Conservation (phyloP, 768 basidiomycete species). For the Ramaria rubella region DNA sequence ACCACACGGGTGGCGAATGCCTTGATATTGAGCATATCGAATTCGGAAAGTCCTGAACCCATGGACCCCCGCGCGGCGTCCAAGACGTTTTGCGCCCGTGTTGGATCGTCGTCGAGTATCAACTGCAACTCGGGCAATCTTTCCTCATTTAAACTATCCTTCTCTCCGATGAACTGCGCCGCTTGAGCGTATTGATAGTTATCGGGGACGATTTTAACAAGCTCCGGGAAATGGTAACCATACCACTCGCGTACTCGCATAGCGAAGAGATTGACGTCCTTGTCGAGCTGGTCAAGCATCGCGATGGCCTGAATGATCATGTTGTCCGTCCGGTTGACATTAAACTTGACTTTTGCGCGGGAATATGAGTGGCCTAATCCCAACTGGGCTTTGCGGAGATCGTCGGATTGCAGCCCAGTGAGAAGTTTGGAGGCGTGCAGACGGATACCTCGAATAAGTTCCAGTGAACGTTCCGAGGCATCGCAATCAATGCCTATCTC, state of each 20-base stretch:
- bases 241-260: conserved; percentile 99
- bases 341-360: conserved; percentile 96
- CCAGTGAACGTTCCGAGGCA: conserved; percentile 70
- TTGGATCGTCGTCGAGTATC: conserved; percentile 78
- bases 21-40: conserved; percentile 94
- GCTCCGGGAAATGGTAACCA: conserved; percentile 98
- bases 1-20: conserved; percentile 87
- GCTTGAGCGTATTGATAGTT: conserved; percentile 89
- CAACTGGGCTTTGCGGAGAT: conserved; percentile 89
- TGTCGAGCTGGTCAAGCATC: conserved; percentile 96
- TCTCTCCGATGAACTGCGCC: conserved; percentile 84
- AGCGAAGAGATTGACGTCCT: conserved; percentile 97
- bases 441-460: conserved; percentile 88
- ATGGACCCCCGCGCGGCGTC: conserved; percentile 93
- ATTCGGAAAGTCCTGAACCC: conserved; percentile 84
- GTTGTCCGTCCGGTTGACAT: conserved; percentile 93
- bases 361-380: conserved; percentile 98
- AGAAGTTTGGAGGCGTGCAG: conserved; percentile 86
- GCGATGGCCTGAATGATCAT: conserved; percentile 99
- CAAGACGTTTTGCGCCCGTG: conserved; percentile 85
- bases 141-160: conserved; percentile 71
- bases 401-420: conserved; percentile 79
- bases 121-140: conserved; percentile 72
- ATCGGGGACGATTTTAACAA: conserved; percentile 87
- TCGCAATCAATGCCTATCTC: conserved; percentile 71